phyloP scores from a whole-genome alignment of 1,284 basidiomycete genomes.

The Rhizopogon parksii region DNA sequence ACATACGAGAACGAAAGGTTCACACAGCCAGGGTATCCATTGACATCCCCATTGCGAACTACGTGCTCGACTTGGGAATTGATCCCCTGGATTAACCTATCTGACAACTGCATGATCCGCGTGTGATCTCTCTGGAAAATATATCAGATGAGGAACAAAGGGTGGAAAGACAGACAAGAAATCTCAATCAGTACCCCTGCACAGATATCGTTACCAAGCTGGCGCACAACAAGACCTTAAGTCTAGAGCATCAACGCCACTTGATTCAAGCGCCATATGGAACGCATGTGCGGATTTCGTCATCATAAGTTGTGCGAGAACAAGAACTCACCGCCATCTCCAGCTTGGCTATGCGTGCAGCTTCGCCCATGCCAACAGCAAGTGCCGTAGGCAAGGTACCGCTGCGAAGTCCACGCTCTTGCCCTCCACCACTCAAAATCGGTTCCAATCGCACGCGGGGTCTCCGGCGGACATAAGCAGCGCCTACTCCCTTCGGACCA shows the following conservation, averaged over 20 bases:
- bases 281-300: constrained; percentile 46
- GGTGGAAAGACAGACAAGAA: constrained; percentile 7
- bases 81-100: constrained; percentile 80
- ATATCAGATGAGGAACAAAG: constrained; percentile 9
- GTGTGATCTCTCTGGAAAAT: constrained; percentile 70
- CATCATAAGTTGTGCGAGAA: constrained; percentile 37
- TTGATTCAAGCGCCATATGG: constrained; percentile 27
- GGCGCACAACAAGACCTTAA: constrained; percentile 21
- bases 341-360: constrained; percentile 82
- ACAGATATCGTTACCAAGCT: constrained; percentile 61
- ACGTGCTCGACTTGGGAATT: constrained; percentile 83
- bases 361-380: constrained; percentile 92
- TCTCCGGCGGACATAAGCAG: constrained; percentile 87
- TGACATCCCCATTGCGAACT: constrained; percentile 86
- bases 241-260: constrained; percentile 26
- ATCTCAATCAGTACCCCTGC: constrained; percentile 83
- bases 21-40: constrained; percentile 89
- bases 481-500: constrained; percentile 96
- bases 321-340: constrained; percentile 82
- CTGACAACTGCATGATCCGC: constrained; percentile 70
- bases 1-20: constrained; percentile 97
- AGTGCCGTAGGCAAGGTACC: constrained; percentile 91
- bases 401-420: constrained; percentile 92
- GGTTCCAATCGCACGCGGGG: constrained; percentile 95
- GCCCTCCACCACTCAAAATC: constrained; percentile 92